Evolutionary conservation across 2,329 filamentous ascomycete species (phyloP), one percentile per base, ranked within the genome.

Genomic region (Monilinia laxa): DNA sequence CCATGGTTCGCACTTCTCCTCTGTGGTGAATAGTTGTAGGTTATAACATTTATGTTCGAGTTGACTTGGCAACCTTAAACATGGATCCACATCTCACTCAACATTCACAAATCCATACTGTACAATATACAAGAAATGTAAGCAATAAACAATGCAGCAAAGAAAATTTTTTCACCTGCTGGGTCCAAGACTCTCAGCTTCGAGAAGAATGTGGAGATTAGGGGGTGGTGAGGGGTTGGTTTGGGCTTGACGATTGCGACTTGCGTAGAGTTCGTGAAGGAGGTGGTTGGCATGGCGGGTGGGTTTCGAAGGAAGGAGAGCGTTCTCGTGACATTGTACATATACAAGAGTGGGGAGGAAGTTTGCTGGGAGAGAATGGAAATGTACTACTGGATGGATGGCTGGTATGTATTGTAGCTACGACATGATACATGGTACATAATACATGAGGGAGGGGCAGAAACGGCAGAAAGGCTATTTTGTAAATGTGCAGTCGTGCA

Each of bases 151-250:
- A 35, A 49, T 60, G 57, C 57, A 60, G 16, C 12, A 45, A 35
- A 59, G 57, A 59, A 59, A 59, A n/a, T 0, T 49, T 59, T 59
- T 49, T 12, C 18, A n/a, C 31, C 42, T 49, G 20, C 40, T 31
- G 28, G 28, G 28, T 49, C 57, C 20, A 7, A 12, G 23, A 35
- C 12, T 0, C 11, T 60, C 57, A 60, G 28, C 42, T 60, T 59
- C 42, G 42, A 59, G 42, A 47, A 47, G 38, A 6, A 59, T 49
- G 42, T 60, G 57, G 57, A 60, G 42, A 60, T 60, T 35, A 35
- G 57, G 14, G 28, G 51, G 25, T 10, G 16, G 40, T 16, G 56
- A 45, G 18, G 12, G 6, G 6, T 14, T 59, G 25, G 40, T 31
- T 14, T 31, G 31, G 31, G 18, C 47, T 47, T 58, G 54, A 16